Base-by-base conservation (phyloP, 495 filamentous ascomycete genomes). In the Daldinia grandis region DNA sequence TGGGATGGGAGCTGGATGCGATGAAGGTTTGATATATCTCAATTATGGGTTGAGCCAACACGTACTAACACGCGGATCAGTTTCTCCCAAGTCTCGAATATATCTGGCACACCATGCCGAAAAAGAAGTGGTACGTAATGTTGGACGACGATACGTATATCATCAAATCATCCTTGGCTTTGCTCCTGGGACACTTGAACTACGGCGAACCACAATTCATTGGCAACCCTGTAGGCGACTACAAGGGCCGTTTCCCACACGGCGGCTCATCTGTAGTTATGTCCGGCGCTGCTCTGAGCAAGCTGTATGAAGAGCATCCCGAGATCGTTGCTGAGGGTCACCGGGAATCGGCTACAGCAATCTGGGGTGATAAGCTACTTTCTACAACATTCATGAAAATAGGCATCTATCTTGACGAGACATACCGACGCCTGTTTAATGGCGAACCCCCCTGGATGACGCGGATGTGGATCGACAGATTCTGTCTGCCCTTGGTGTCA, bases 181-280 rank as follows among this genome's bases (percentile, higher is more conserved):
- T 78, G 0, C 63, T 85, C 5, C 74, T 85, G 0, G 72, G 69
- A 10, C 80, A 83, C 50, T 72, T 85, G 55, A 76, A 83, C 60
- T 75, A 78, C 10, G 25, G 62, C 4, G 47, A 74, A n/a, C 77
- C 80, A 15, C 76, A 83, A 24, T 84, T 82, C 66, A 63, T 85
- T n/a, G 83, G 83, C n/a, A 85, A 83, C 54, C 80, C 81, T 3
- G 81, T 84, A 3, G 83, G 83, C 27, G 82, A 82, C 56, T 85
- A 78, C 68, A 77, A 76, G 30, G 74, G 73, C 2, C 81, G 83
- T 53, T 85, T 85, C 66, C 81, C 82, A 14, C 83, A 85, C 62
- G 83, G 83, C 7, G 82, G 83, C 6, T 84, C 82, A 5, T 79
- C 78, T 17, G 72, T 83, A 19, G 68, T 83, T 28, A 68, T 85